Evolutionary conservation across 1,139 yeast genomes (phyloP).

Genomic region (Pichia sp.): DNA sequence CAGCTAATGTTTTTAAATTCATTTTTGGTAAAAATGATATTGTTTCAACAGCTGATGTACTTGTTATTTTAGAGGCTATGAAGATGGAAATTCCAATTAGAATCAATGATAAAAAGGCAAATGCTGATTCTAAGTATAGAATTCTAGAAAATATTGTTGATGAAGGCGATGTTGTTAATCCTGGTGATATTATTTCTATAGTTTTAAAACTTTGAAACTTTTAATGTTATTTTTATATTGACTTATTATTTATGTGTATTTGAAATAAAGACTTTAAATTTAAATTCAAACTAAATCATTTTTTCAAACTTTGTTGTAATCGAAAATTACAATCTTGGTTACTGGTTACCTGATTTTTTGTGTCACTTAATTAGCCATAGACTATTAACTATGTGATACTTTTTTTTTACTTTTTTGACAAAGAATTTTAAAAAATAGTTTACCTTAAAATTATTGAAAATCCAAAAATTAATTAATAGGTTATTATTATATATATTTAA

Average conservation of each 20-base stretch:
- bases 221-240: neutral
- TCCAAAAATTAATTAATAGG: too few species aligned
- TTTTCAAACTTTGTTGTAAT: too few species aligned
- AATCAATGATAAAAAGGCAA: constrained; percentile 23
- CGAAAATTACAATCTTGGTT: too few species aligned
- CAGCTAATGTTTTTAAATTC: constrained; percentile 32
- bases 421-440: too few species aligned
- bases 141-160: constrained; percentile 29
- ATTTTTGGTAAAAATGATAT: constrained; percentile 30
- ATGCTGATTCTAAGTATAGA: constrained; percentile 19
- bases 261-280: too few species aligned
- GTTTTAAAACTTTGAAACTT: neutral
- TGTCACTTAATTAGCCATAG: too few species aligned
- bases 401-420: too few species aligned
- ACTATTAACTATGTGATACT: too few species aligned
- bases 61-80: constrained; percentile 40
- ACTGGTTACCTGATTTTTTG: too few species aligned
- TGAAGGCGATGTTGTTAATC: constrained; percentile 33
- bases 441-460: too few species aligned
- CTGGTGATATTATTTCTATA: constrained; percentile 27
- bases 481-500: neutral
- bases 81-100: constrained; percentile 41
- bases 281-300: too few species aligned
- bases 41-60: constrained; percentile 30
- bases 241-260: too few species aligned